phyloP scores from a whole-genome alignment of 805 yeast species.

The Teunomyces kruisii region DNA sequence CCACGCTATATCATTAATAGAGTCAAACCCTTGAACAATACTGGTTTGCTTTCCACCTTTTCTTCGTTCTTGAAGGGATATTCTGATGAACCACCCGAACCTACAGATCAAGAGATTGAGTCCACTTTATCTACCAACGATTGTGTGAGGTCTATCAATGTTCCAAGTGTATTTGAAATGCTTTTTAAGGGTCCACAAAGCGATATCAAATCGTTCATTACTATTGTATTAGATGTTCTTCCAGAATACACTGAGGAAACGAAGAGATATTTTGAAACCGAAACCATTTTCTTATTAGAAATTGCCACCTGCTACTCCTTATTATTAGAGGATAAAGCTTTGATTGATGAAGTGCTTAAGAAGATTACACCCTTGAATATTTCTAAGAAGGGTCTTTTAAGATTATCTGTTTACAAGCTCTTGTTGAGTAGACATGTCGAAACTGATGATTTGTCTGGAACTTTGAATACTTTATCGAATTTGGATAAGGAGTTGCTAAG shows the following conservation, averaged over 20 bases:
- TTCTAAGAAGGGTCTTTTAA: conserved; percentile 32
- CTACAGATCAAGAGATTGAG: conserved; percentile 90
- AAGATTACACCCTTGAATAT: conserved; percentile 15
- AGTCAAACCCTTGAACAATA: conserved; percentile 64
- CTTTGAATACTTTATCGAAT: conserved; percentile 10
- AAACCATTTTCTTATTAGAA: conserved; percentile 50
- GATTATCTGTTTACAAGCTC: conserved; percentile 54
- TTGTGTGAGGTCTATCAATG: conserved; percentile 71
- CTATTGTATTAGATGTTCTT: conserved; percentile 24
- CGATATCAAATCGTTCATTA: conserved; percentile 32
- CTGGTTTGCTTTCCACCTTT: conserved; percentile 83
- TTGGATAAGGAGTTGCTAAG: conserved; percentile 44
- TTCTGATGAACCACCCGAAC: conserved; percentile 85
- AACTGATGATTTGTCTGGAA: neutral
- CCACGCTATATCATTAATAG: conserved; percentile 68
- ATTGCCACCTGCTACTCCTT: conserved; percentile 34
- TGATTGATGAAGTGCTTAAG: conserved; percentile 15
- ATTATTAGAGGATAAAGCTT: conserved; percentile 25
- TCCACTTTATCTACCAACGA: conserved; percentile 79
- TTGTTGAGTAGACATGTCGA: conserved; percentile 39
- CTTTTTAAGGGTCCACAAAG: conserved; percentile 38
- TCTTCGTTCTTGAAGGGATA: conserved; percentile 89
- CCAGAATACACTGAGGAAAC: conserved; percentile 28
- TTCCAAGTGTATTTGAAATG: conserved; percentile 54
- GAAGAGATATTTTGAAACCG: conserved; percentile 46